A percentile compares a stretch with the other conserved stretches of the same genome.
These are phyloP conservation scores for Fusarium mundagurra DNA, from an alignment of 2,329 filamentous ascomycete species.

Conservation along the genomic window DNA sequence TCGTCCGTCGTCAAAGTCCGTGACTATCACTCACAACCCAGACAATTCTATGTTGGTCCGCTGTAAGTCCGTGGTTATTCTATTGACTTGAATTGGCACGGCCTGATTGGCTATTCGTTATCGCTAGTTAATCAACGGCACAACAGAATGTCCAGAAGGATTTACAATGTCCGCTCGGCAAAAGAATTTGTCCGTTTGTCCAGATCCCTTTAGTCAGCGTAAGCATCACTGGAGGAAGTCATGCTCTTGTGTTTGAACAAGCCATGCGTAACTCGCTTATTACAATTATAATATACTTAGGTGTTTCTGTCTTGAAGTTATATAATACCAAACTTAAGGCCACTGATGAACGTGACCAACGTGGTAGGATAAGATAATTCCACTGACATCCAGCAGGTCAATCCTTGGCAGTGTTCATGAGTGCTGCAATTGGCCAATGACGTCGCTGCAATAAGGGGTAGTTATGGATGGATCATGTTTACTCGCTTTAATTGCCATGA, in stretches of 20 bases:
- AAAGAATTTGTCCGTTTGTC: background rate
- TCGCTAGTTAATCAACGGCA: rapidly evolving
- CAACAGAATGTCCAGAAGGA: background rate
- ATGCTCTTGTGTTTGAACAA: background rate
- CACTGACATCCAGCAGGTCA: too few species aligned
- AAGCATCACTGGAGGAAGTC: background rate
- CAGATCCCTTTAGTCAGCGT: background rate
- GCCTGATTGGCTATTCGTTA: rapidly evolving
- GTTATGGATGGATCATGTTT: background rate
- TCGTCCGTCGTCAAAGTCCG: background rate
- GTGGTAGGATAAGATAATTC: background rate
- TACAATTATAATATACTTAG: rapidly evolving
- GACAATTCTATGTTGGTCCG: background rate
- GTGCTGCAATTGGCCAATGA: background rate
- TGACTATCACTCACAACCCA: background rate
- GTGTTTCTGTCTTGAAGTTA: background rate
- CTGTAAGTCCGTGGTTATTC: background rate
- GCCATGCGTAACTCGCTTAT: background rate
- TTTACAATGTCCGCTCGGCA: background rate
- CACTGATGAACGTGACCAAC: background rate
- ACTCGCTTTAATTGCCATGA: background rate
- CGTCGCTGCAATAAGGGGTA: too few species aligned
- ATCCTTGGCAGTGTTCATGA: rapidly evolving
- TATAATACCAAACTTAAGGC: background rate
- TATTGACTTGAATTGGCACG: rapidly evolving